Evolutionary conservation across 257 asterid genomes (phyloP).

Genomic region (Przewalskia tangutica): DNA sequence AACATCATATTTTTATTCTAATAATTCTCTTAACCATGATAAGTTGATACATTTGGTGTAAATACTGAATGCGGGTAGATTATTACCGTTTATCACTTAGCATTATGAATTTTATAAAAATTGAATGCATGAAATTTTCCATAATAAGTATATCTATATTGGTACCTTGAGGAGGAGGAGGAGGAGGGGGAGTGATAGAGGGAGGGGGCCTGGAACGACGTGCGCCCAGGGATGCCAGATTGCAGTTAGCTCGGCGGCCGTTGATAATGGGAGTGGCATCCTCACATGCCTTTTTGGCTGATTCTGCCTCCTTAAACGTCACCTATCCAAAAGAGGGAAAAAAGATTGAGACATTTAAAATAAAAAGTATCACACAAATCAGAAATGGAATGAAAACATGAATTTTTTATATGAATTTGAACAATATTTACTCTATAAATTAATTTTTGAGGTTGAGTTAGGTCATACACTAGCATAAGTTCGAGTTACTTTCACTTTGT

Average conservation of each 20-base stretch:
- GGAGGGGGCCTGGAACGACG: conserved; percentile 53
- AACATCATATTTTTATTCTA: neutral
- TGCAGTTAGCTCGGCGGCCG: conserved; percentile 96
- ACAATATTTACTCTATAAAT: no score
- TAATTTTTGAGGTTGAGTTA: no score
- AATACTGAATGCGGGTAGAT: neutral
- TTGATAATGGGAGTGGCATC: conserved; percentile 75
- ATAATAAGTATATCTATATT: neutral
- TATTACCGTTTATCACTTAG: neutral
- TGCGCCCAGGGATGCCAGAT: conserved; percentile 85
- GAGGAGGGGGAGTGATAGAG: conserved; percentile 26
- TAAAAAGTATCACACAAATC: no score
- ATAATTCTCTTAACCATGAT: neutral
- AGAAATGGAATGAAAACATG: neutral
- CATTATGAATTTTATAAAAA: neutral
- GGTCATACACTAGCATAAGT: neutral
- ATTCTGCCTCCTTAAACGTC: conserved; percentile 72
- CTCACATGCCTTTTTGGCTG: conserved; percentile 88
- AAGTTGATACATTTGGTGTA: neutral
- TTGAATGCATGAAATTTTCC: neutral
- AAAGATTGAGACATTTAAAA: neutral
- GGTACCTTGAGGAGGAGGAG: conserved; percentile 55
- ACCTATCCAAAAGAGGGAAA: conserved; percentile 29
- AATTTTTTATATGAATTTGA: no score
- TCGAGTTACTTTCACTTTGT: neutral